These are phyloP conservation scores for Auricularia sp. DNA, from an alignment of 768 basidiomycete genomes.

Conservation along the genomic window DNA sequence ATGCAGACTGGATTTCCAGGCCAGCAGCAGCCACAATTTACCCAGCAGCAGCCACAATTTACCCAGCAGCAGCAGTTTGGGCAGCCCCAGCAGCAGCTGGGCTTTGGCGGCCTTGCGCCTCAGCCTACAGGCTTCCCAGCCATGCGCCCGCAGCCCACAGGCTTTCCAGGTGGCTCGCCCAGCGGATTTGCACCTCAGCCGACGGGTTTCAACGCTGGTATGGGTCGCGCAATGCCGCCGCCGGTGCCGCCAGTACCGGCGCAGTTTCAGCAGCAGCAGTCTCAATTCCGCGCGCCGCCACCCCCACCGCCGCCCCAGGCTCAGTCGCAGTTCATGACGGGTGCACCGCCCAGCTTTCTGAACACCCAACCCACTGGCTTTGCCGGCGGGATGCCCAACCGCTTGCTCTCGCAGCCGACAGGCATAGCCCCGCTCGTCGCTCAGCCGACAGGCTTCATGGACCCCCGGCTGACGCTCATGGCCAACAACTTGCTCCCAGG, in stretches of 20 bases:
- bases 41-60: slow-evolving; percentile 37
- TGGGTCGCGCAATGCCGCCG: slow-evolving; percentile 29
- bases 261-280: not conserved
- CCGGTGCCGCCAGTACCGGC: not conserved
- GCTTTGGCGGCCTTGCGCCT: slow-evolving; percentile 32
- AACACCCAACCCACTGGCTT: slow-evolving; percentile 47
- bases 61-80: slow-evolving; percentile 31
- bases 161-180: slow-evolving; percentile 32
- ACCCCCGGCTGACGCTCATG: slow-evolving; percentile 83
- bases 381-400: slow-evolving; percentile 19
- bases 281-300: not conserved
- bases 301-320: not conserved
- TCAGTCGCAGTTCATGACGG: slow-evolving; percentile 1
- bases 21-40: slow-evolving; percentile 28
- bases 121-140: slow-evolving; percentile 47
- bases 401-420: slow-evolving; percentile 9
- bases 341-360: not conserved
- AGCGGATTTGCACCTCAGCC: slow-evolving; percentile 17
- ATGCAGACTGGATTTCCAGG: slow-evolving; percentile 51
- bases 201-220: slow-evolving; percentile 18
- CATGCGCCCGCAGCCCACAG: slow-evolving; percentile 18
- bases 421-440: slow-evolving; percentile 40
- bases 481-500: slow-evolving; percentile 76
- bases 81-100: slow-evolving; percentile 37
- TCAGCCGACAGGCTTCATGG: slow-evolving; percentile 70